Percentiles rank a stretch among this genome's conserved stretches.
Conservation (phyloP, 441 rosid genomes). For the Dalechampia spathulata region DNA sequence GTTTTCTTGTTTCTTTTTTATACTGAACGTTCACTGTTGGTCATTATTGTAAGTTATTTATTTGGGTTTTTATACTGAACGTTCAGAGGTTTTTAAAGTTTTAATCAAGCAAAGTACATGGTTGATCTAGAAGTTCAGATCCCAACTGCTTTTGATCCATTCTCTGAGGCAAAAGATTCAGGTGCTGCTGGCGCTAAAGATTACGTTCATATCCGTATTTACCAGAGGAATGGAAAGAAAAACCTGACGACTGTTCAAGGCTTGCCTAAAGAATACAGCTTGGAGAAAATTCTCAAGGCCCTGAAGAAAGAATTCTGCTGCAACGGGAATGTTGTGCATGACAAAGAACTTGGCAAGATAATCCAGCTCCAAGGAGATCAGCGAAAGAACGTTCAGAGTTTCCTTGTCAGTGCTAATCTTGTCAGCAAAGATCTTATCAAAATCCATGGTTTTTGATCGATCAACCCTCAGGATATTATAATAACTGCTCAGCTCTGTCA, state of each 20-base stretch:
- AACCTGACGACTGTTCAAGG: conserved; percentile 93
- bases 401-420: conserved; percentile 41
- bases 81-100: neutral
- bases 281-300: conserved; percentile 72
- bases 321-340: conserved; percentile 89
- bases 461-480: neutral
- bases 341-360: conserved; percentile 76
- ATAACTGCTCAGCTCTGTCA: too few relatives aligned
- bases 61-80: neutral
- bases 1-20: too few relatives aligned
- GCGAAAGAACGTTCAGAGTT: conserved; percentile 59
- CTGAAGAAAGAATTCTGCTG: conserved; percentile 92
- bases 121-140: conserved; percentile 53
- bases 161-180: conserved; percentile 47
- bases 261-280: conserved; percentile 71
- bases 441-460: conserved; percentile 63
- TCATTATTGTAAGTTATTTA: neutral
- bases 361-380: conserved; percentile 87
- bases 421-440: conserved; percentile 68
- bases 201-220: conserved; percentile 76
- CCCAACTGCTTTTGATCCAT: conserved; percentile 63
- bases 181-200: conserved; percentile 74
- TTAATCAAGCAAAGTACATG: conserved; percentile 49
- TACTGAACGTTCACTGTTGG: too few relatives aligned
- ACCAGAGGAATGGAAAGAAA: conserved; percentile 90